Evolutionary conservation across 495 filamentous ascomycete genomes (phyloP).

Genomic region (Cercophora sp.): DNA sequence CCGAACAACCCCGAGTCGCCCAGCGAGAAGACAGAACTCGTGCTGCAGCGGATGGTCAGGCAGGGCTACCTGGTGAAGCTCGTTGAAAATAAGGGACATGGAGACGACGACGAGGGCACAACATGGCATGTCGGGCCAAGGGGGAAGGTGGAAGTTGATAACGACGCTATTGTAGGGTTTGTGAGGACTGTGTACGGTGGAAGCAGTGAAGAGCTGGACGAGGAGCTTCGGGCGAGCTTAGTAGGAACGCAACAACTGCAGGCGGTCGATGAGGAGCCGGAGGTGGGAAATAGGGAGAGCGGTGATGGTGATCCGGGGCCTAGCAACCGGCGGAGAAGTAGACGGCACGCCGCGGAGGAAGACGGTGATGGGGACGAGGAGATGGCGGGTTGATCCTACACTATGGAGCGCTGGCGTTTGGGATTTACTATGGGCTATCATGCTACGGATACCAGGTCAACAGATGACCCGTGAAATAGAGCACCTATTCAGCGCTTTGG

Average conservation of each 20-base stretch:
- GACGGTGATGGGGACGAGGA: conserved; percentile 10
- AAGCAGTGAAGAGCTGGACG: conserved; percentile 47
- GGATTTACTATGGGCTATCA: too few relatives aligned
- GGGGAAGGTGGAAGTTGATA: conserved; percentile 81
- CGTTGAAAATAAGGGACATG: conserved; percentile 52
- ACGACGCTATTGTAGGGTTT: conserved; percentile 64
- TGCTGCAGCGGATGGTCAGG: conserved; percentile 68
- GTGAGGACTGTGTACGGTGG: conserved; percentile 58
- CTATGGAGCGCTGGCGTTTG: too few relatives aligned
- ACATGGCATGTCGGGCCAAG: conserved; percentile 78
- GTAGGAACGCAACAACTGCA: conserved; percentile 41
- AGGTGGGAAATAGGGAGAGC: conserved; percentile 16
- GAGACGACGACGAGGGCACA: conserved; percentile 77
- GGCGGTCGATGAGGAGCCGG: conserved; percentile 10
- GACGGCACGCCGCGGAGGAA: conserved; percentile 5
- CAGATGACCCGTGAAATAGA: too few relatives aligned
- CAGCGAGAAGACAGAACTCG: conserved; percentile 65
- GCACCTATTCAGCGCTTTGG: too few relatives aligned
- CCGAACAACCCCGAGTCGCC: conserved; percentile 55
- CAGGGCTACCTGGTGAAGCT: conserved; percentile 79
- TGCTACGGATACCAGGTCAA: too few relatives aligned
- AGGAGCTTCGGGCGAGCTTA: conserved; percentile 50
- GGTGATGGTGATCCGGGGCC: conserved; percentile 20
- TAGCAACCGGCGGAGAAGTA: conserved; percentile 16
- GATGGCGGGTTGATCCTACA: too few relatives aligned